Percentiles rank a stretch among this genome's conserved stretches.
Conservation (phyloP, 805 yeast genomes). For the Cyberlindnera veronae region DNA sequence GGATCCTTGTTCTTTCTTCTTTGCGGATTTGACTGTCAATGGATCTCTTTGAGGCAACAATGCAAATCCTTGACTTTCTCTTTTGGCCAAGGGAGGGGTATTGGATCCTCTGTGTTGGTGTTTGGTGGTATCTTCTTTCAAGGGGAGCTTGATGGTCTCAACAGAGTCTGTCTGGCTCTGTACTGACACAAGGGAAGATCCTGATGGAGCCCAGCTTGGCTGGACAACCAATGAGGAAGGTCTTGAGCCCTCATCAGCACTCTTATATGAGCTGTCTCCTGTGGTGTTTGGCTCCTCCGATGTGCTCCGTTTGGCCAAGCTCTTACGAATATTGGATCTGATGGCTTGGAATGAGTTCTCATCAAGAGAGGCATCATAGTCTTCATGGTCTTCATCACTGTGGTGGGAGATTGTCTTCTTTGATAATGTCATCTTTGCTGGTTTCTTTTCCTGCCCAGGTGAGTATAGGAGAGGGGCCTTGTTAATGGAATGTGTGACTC, state of each 20-base stretch:
- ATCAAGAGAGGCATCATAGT: slow-evolving; percentile 28
- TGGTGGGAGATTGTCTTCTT: not conserved
- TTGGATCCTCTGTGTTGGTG: slow-evolving; percentile 8
- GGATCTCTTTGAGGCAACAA: slow-evolving; percentile 30
- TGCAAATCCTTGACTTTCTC: slow-evolving; percentile 31
- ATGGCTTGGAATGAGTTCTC: slow-evolving; percentile 44
- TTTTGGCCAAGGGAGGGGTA: slow-evolving; percentile 22
- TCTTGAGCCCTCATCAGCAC: slow-evolving; percentile 21
- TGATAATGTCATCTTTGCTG: not conserved
- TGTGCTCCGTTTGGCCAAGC: slow-evolving; percentile 35
- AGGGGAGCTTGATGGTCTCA: slow-evolving; percentile 20
- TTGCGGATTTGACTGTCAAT: slow-evolving; percentile 27
- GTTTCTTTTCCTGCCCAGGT: not conserved
- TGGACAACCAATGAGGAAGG: slow-evolving; percentile 17
- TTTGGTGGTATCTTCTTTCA: slow-evolving; percentile 17
- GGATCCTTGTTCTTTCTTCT: slow-evolving; percentile 12
- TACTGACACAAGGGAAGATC: slow-evolving; percentile 2
- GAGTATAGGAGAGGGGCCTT: slow-evolving; percentile 4
- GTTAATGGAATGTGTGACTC: too few relatives aligned
- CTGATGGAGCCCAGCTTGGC: slow-evolving; percentile 8
- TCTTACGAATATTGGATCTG: slow-evolving; percentile 43
- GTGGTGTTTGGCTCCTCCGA: slow-evolving; percentile 11
- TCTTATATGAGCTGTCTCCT: slow-evolving; percentile 21
- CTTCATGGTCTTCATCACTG: slow-evolving; percentile 8
- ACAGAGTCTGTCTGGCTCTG: slow-evolving; percentile 8